Conservation (phyloP, 495 filamentous ascomycete species). For the Daldinia vernicosa region DNA sequence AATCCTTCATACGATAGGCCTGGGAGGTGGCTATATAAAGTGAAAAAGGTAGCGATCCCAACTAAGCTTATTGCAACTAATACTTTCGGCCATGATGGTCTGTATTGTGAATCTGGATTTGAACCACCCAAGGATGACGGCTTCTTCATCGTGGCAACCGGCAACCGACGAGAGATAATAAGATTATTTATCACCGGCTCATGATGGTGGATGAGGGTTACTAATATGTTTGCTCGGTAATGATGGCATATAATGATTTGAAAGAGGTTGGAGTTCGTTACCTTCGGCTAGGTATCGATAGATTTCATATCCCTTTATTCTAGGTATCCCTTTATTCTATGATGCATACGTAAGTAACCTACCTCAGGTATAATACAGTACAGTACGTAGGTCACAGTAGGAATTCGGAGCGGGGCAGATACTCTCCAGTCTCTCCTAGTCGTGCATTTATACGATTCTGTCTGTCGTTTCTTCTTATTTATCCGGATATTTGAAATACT, state of each 20-base stretch:
- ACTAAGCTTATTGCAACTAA: slow-evolving; percentile 20
- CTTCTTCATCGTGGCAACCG: slow-evolving; percentile 28
- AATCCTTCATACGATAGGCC: slow-evolving; percentile 37
- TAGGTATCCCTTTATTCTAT: not conserved
- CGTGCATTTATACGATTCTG: no score
- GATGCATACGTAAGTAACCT: no score
- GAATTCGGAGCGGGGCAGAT: no score
- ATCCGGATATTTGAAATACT: no score
- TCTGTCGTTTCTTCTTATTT: no score
- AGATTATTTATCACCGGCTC: not conserved
- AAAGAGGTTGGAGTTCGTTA: not conserved
- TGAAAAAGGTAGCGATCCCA: slow-evolving; percentile 13
- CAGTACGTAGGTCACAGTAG: no score
- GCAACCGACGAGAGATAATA: not conserved
- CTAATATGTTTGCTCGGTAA: not conserved
- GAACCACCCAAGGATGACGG: not conserved
- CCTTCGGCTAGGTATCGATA: not conserved
- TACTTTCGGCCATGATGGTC: slow-evolving; percentile 17
- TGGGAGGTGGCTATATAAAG: slow-evolving; percentile 29
- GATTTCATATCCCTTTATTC: not conserved
- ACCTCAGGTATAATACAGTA: no score
- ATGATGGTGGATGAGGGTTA: not conserved
- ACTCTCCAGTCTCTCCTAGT: no score
- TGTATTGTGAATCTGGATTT: not conserved
- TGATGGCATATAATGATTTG: not conserved